Evolutionary conservation across 495 filamentous ascomycete species (phyloP).

Genomic region (Friedmanniomyces endolithicus): DNA sequence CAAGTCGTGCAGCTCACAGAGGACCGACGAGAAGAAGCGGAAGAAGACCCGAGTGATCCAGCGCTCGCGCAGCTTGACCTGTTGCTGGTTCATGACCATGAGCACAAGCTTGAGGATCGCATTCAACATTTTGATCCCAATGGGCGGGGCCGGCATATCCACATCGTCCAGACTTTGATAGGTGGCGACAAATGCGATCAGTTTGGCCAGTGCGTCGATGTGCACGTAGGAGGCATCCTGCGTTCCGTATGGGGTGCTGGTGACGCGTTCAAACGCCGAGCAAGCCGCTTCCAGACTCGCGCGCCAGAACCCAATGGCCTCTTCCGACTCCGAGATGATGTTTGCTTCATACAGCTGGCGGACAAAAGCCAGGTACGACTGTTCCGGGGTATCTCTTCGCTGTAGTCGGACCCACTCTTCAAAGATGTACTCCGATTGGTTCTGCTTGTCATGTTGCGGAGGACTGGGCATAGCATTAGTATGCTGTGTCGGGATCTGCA

Average conservation of each 20-base stretch:
- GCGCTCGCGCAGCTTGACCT: conserved; percentile 63
- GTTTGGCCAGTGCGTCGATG: conserved; percentile 76
- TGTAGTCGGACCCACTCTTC: conserved; percentile 85
- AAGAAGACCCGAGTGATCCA: conserved; percentile 87
- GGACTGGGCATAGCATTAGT: conserved; percentile 22
- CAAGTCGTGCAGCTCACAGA: conserved; percentile 47
- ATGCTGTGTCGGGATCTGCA: conserved; percentile 31
- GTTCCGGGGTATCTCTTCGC: conserved; percentile 56
- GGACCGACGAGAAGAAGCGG: conserved; percentile 73
- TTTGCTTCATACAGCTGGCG: conserved; percentile 65
- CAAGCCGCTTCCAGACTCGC: conserved; percentile 70
- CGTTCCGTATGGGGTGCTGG: conserved; percentile 39
- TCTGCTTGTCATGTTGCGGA: conserved; percentile 38
- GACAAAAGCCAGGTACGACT: conserved; percentile 62
- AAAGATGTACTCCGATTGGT: conserved; percentile 88
- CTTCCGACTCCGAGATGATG: conserved; percentile 57
- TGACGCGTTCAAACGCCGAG: conserved; percentile 57
- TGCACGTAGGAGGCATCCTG: conserved; percentile 60
- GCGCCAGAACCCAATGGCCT: conserved; percentile 65
- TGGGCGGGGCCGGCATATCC: conserved; percentile 38
- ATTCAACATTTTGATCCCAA: conserved; percentile 56
- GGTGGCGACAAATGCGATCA: conserved; percentile 62
- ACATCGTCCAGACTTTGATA: conserved; percentile 47
- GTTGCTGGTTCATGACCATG: conserved; percentile 72
- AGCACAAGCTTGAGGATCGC: conserved; percentile 62